phyloP scores from a whole-genome alignment of 2,329 filamentous ascomycete species.

The Epichloe festucae region DNA sequence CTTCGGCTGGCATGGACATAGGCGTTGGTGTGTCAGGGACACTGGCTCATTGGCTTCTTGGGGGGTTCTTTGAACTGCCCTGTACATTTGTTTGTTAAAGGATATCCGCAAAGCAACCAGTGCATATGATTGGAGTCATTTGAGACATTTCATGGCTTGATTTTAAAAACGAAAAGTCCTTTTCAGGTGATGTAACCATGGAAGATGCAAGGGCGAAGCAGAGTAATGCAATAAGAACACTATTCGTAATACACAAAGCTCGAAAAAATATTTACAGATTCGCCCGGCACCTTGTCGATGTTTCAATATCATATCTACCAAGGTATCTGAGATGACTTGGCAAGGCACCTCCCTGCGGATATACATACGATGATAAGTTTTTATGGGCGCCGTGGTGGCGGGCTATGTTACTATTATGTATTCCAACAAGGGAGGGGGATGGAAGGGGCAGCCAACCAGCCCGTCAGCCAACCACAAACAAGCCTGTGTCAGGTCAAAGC shows the following conservation, averaged over 20 bases:
- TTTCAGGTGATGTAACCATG: background rate
- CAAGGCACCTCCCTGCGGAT: no score
- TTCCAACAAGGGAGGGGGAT: background rate
- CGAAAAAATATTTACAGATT: no score
- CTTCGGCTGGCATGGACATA: slow-evolving; percentile 5
- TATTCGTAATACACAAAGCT: background rate
- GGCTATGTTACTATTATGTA: background rate
- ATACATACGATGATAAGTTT: background rate
- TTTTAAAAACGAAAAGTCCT: background rate
- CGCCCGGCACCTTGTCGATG: no score
- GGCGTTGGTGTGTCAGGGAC: slow-evolving; percentile 15
- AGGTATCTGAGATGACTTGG: no score
- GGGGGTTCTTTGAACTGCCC: background rate
- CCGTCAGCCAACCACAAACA: slow-evolving; percentile 5
- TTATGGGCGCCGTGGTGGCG: background rate
- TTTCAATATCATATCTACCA: no score
- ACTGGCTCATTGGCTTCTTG: slow-evolving; percentile 1
- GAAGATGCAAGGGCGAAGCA: background rate
- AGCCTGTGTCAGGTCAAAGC: background rate
- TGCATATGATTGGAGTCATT: slow-evolving; percentile 10
- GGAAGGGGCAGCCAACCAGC: background rate
- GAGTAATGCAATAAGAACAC: background rate
- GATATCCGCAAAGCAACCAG: background rate
- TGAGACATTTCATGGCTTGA: background rate
- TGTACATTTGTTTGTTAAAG: background rate